Percentiles rank a stretch among this genome's conserved stretches.
These are phyloP conservation scores for Coprinopsis marcescibilis DNA, from an alignment of 768 basidiomycete species.

Conservation along the genomic window DNA sequence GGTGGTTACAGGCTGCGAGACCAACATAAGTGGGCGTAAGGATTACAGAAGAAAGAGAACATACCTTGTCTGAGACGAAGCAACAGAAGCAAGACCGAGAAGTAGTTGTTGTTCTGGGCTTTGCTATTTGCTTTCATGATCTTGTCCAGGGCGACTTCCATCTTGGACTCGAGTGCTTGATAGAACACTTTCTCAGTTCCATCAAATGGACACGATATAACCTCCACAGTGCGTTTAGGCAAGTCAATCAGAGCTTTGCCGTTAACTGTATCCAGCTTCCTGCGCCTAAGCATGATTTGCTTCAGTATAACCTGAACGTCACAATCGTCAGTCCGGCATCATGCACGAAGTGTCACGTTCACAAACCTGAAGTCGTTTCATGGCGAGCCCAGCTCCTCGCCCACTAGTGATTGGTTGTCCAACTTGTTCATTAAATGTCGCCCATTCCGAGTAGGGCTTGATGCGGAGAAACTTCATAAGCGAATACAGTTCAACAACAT, in stretches of 20 bases:
- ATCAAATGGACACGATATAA: conserved; percentile 77
- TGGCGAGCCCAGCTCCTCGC: conserved; percentile 52
- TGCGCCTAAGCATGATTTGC: conserved; percentile 84
- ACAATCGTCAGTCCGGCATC: not conserved
- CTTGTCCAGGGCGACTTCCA: conserved; percentile 62
- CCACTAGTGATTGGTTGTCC: conserved; percentile 73
- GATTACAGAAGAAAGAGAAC: conserved; percentile 13
- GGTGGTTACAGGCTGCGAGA: conserved; percentile 80
- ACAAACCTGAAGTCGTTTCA: conserved; percentile 77
- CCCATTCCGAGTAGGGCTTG: conserved; percentile 75
- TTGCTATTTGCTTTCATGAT: conserved; percentile 48
- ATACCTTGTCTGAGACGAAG: conserved; percentile 86
- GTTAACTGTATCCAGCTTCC: conserved; percentile 65
- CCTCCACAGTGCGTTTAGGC: conserved; percentile 63
- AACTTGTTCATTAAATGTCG: conserved; percentile 74
- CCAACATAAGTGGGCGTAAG: conserved; percentile 1
- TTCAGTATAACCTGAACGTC: conserved; percentile 63
- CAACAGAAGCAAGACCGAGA: conserved; percentile 62
- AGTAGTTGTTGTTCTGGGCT: conserved; percentile 59
- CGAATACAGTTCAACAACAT: conserved; percentile 83
- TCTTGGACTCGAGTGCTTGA: conserved; percentile 58
- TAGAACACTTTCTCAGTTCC: conserved; percentile 78
- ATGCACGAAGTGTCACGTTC: conserved; percentile 9
- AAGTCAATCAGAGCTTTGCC: conserved; percentile 81
- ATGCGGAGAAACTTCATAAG: conserved; percentile 85